Percentiles rank a stretch among this genome's conserved stretches.
These are phyloP conservation scores for slime mould (Dictyostelium discoideum) DNA, from an alignment of 78 protist species.

Conservation along the genomic window DNA sequence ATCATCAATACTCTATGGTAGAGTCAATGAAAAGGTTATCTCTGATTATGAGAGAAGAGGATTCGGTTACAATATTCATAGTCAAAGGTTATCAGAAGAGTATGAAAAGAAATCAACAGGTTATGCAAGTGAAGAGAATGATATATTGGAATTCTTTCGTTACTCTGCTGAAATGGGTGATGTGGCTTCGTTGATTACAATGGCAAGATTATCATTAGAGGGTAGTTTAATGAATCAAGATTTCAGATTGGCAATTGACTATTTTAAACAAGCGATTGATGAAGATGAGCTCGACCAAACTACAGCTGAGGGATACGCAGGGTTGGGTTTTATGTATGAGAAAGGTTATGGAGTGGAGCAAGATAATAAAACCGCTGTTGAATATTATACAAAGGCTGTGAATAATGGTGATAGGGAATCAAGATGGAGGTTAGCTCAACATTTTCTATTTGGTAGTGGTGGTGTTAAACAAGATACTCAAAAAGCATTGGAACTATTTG, in stretches of 20 bases:
- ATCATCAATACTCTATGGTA: constrained; percentile 74
- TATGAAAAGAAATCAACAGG: not conserved
- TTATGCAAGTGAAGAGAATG: constrained; percentile 13
- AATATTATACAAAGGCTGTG: constrained; percentile 62
- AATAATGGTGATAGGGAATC: constrained; percentile 55
- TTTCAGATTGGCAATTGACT: constrained; percentile 52
- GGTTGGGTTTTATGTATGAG: constrained; percentile 82
- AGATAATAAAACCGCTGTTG: constrained; percentile 76
- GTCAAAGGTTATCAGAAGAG: not conserved
- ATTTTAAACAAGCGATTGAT: constrained; percentile 67
- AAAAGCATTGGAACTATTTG: constrained; percentile 48
- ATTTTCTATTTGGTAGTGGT: constrained; percentile 66
- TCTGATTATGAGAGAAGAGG: constrained; percentile 22
- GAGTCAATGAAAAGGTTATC: constrained; percentile 65
- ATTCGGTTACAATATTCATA: constrained; percentile 60
- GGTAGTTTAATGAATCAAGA: constrained; percentile 82
- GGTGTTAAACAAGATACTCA: constrained; percentile 45
- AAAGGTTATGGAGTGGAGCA: constrained; percentile 82
- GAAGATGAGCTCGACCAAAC: not conserved
- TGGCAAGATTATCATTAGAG: constrained; percentile 83
- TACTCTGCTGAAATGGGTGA: constrained; percentile 87
- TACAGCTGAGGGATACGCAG: constrained; percentile 65
- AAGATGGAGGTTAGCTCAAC: constrained; percentile 34
- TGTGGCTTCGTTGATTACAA: constrained; percentile 26
- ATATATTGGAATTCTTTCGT: constrained; percentile 82